Evolutionary conservation across 2,329 filamentous ascomycete genomes (phyloP).

Genomic region (Tolypocladium guangdongense): DNA sequence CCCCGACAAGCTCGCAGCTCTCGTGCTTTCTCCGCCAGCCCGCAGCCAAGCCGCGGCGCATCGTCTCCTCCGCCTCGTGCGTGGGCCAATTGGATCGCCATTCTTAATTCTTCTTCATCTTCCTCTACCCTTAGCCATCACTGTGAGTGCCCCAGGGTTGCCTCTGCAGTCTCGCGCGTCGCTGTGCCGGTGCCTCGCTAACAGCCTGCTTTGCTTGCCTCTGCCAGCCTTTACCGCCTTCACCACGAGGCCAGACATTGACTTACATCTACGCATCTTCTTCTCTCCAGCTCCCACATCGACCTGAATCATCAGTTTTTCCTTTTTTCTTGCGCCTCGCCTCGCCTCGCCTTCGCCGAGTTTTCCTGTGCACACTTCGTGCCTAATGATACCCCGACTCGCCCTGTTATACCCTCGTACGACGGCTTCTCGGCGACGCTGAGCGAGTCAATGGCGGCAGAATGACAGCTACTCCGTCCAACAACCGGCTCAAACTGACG

Average conservation of each 20-base stretch:
- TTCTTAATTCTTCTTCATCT: background rate
- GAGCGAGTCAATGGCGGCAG: slow-evolving; percentile 38
- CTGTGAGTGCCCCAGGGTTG: background rate
- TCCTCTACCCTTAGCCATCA: background rate
- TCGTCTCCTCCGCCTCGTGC: background rate
- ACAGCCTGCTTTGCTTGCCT: background rate
- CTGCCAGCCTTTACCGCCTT: background rate
- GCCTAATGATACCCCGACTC: slow-evolving; percentile 6
- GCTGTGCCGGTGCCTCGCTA: background rate
- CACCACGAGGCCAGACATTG: slow-evolving; percentile 2
- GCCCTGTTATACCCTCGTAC: background rate
- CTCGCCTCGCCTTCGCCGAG: background rate
- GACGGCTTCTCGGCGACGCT: background rate
- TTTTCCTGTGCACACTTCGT: slow-evolving; percentile 1
- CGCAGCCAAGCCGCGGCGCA: background rate
- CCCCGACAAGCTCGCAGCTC: background rate
- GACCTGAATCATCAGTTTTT: background rate
- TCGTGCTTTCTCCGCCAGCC: background rate
- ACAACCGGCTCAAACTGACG: slow-evolving; percentile 55
- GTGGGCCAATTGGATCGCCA: background rate
- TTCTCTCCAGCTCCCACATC: background rate
- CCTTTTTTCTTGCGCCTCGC: background rate
- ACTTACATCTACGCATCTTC: slow-evolving; percentile 5
- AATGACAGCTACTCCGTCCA: slow-evolving; percentile 48
- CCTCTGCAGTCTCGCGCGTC: background rate